phyloP scores from a whole-genome alignment of 2,329 filamentous ascomycete species.

The Fusarium cicatricum region DNA sequence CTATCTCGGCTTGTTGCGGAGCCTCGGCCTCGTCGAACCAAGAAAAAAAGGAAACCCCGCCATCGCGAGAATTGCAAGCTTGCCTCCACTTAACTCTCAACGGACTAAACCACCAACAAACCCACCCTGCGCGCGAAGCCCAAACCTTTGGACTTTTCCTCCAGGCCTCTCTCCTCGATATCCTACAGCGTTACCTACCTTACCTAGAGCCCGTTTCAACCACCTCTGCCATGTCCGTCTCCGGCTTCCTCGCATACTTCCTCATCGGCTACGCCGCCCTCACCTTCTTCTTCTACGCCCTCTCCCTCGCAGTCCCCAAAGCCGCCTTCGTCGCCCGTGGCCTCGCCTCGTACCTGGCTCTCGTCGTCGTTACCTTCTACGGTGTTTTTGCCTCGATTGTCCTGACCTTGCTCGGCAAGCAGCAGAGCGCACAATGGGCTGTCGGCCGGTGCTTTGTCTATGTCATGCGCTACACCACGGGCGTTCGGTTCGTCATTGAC shows the following conservation, averaged over 20 bases:
- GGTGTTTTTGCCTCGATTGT: conserved; percentile 78
- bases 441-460: conserved; percentile 81
- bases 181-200: too few relatives aligned
- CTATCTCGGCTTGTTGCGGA: neutral
- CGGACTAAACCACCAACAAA: conserved; percentile 11
- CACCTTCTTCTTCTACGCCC: conserved; percentile 66
- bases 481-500: conserved; percentile 78
- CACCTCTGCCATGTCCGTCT: conserved; percentile 49
- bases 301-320: conserved; percentile 65
- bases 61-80: conserved; percentile 7
- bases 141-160: conserved; percentile 19
- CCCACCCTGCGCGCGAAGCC: conserved; percentile 10
- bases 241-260: conserved; percentile 55
- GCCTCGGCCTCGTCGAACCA: neutral
- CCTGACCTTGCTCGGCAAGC: conserved; percentile 75
- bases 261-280: conserved; percentile 60
- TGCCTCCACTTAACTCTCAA: conserved; percentile 17
- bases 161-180: too few relatives aligned
- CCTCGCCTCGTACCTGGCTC: conserved; percentile 70
- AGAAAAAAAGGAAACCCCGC: conserved; percentile 21
- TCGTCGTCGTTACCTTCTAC: conserved; percentile 70
- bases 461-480: conserved; percentile 77
- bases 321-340: conserved; percentile 75
- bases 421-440: conserved; percentile 85
- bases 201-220: neutral